Conservation (phyloP, 1,139 yeast genomes). For the Yamadazyma friedrichii region DNA sequence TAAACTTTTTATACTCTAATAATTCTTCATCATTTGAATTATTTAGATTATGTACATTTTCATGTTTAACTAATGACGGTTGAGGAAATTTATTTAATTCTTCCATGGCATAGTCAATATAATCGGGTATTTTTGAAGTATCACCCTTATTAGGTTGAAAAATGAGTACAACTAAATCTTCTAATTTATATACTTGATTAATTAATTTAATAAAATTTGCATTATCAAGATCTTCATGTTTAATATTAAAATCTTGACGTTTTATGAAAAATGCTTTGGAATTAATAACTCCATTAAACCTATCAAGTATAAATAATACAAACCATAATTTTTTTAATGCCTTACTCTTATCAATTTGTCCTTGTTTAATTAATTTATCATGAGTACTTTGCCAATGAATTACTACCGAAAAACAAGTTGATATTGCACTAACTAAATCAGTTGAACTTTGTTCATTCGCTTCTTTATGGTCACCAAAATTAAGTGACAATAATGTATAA, state of each 20-base stretch:
- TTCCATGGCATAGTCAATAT: background rate
- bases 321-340: slow-evolving; percentile 36
- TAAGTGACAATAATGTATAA: slow-evolving; percentile 28
- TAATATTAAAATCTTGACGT: slow-evolving; percentile 14
- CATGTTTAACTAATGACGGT: background rate
- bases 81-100: background rate
- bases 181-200: slow-evolving; percentile 3
- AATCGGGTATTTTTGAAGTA: background rate
- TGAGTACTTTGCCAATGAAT: slow-evolving; percentile 29
- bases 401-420: slow-evolving; percentile 29
- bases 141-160: slow-evolving; percentile 11
- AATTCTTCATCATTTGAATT: background rate
- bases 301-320: slow-evolving; percentile 33
- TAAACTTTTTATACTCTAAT: background rate
- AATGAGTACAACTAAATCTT: slow-evolving; percentile 9
- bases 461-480: slow-evolving; percentile 28
- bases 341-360: slow-evolving; percentile 17
- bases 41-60: background rate
- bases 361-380: slow-evolving; percentile 9
- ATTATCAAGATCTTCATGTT: background rate
- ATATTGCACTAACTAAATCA: slow-evolving; percentile 32
- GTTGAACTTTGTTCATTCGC: slow-evolving; percentile 39
- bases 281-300: slow-evolving; percentile 26
- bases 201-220: slow-evolving; percentile 9
- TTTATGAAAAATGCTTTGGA: slow-evolving; percentile 17